These are phyloP conservation scores for Fusarium caatingaense DNA, from an alignment of 2,329 filamentous ascomycete genomes.

Conservation along the genomic window DNA sequence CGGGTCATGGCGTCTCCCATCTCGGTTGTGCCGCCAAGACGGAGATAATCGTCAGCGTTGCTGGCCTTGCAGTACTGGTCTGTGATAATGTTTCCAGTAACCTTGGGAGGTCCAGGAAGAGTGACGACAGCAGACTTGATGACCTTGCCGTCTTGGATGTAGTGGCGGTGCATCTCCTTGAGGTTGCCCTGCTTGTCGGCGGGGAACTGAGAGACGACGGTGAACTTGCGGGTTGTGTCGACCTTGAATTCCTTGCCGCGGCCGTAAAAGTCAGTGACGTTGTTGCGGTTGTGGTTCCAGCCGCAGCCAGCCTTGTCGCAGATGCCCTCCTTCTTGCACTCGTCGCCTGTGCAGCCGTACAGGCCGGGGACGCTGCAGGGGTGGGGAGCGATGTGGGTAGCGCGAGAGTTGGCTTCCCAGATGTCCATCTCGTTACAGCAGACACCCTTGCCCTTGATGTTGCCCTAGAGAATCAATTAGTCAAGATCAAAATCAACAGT, in stretches of 20 bases:
- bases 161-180: conserved; percentile 61
- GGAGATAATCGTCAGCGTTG: conserved; percentile 47
- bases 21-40: conserved; percentile 55
- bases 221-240: conserved; percentile 54
- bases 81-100: conserved; percentile 49
- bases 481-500: neutral
- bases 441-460: conserved; percentile 46
- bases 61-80: conserved; percentile 52
- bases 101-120: conserved; percentile 45
- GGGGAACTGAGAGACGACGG: conserved; percentile 64
- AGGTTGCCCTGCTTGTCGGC: conserved; percentile 54
- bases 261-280: conserved; percentile 50
- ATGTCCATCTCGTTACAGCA: conserved; percentile 69
- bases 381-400: conserved; percentile 61
- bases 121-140: conserved; percentile 38
- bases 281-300: conserved; percentile 56
- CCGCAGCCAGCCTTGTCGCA: conserved; percentile 60
- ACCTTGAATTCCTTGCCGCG: conserved; percentile 46
- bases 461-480: conserved; percentile 26
- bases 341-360: conserved; percentile 57
- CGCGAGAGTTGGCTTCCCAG: conserved; percentile 63
- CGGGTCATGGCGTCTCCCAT: conserved; percentile 60
- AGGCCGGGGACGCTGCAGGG: conserved; percentile 59
- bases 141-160: conserved; percentile 53
- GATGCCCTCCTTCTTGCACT: conserved; percentile 53